A percentile compares a stretch with the other conserved stretches of the same genome.
Conservation (phyloP, 192 early-diverging fungal genomes). For the Coemansia sp. region DNA sequence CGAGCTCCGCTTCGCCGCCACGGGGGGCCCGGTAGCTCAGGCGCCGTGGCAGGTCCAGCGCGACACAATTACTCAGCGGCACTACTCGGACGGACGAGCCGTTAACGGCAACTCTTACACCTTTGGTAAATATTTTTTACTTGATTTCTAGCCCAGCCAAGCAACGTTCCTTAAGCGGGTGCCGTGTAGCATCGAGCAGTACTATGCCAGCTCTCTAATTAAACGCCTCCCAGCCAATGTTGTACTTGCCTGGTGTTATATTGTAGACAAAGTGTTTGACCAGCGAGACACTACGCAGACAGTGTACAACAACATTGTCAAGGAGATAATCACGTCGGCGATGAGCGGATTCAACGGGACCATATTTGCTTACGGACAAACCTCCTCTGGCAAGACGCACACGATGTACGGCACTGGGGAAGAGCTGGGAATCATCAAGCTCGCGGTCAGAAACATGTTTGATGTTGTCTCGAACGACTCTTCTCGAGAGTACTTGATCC, state of each 20-base stretch:
- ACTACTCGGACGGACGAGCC: constrained; percentile 21
- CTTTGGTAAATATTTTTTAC: constrained; percentile 39
- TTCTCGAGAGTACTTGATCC: constrained; percentile 79
- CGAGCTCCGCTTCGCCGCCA: constrained; percentile 52
- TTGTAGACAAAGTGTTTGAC: constrained; percentile 52
- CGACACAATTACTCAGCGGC: constrained; percentile 46
- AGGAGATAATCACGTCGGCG: constrained; percentile 57
- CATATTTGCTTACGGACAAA: constrained; percentile 98
- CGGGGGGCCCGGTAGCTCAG: constrained; percentile 12
- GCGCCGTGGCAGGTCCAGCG: constrained; percentile 44
- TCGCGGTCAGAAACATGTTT: constrained; percentile 66
- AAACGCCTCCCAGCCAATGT: no score
- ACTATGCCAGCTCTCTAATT: not conserved
- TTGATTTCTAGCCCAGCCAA: no score
- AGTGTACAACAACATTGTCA: constrained; percentile 51
- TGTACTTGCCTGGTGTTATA: not conserved
- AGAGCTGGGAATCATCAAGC: constrained; percentile 66
- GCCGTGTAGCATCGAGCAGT: no score
- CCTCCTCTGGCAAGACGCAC: constrained; percentile 89
- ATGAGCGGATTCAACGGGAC: constrained; percentile 97
- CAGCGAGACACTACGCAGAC: constrained; percentile 30
- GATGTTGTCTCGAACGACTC: constrained; percentile 31
- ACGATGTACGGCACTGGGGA: constrained; percentile 61
- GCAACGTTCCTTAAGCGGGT: no score
- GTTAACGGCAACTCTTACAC: constrained; percentile 46